Evolutionary conservation across 2,329 filamentous ascomycete genomes (phyloP).

Genomic region (Venturia nashicola): DNA sequence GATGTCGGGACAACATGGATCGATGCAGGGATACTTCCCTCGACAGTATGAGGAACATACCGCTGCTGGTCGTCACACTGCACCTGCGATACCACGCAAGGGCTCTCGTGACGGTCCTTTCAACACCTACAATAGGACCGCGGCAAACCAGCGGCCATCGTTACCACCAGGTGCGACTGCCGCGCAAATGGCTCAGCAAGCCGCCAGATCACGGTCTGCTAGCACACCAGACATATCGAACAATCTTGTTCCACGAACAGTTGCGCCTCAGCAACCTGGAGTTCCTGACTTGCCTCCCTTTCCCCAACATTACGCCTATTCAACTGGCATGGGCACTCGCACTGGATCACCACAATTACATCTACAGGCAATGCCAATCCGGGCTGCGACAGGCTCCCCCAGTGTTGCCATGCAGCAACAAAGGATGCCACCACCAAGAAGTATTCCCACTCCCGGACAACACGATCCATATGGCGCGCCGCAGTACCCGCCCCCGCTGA

Average conservation of each 20-base stretch:
- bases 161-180: conserved; percentile 55
- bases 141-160: conserved; percentile 62
- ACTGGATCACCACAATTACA: conserved; percentile 1
- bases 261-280: conserved; percentile 34
- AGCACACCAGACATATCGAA: conserved; percentile 91
- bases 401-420: conserved; percentile 46
- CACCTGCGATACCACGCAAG: conserved; percentile 53
- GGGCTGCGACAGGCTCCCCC: conserved; percentile 60
- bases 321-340: conserved; percentile 32
- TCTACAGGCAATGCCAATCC: conserved; percentile 34
- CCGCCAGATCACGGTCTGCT: conserved; percentile 74
- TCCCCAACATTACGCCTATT: conserved; percentile 46
- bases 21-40: conserved; percentile 60
- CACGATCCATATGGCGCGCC: not conserved
- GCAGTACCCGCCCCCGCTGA: conserved; percentile 1
- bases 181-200: conserved; percentile 34
- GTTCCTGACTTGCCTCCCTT: conserved; percentile 37
- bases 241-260: conserved; percentile 45
- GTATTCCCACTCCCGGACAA: not conserved
- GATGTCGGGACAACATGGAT: conserved; percentile 27
- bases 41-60: conserved; percentile 60
- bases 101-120: conserved; percentile 61
- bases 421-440: conserved; percentile 5
- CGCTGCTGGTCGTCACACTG: conserved; percentile 69
- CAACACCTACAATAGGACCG: conserved; percentile 47